Percentiles rank a stretch among this genome's conserved stretches.
phyloP scores from a whole-genome alignment of 257 asterid species.

The Rubia yunnanensis region DNA sequence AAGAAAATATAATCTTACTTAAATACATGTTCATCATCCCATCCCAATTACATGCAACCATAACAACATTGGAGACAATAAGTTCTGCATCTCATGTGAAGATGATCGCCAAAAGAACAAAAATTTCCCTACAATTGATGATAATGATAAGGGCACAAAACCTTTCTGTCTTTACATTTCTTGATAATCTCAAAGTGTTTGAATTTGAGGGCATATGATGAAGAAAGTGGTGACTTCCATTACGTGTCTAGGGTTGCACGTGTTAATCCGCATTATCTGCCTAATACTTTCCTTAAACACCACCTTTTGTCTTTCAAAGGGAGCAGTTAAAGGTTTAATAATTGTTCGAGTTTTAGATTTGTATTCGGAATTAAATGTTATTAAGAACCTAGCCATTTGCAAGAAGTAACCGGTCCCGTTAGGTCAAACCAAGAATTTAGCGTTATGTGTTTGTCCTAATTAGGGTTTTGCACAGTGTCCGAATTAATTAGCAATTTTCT shows the following conservation, averaged over 20 bases:
- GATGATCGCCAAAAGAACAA: neutral
- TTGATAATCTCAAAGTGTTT: conserved; percentile 49
- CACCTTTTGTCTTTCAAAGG: conserved; percentile 62
- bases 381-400: conserved; percentile 16
- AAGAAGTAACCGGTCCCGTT: conserved; percentile 3
- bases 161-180: conserved; percentile 50
- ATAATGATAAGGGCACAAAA: conserved; percentile 17
- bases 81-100: neutral
- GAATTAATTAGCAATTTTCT: too few relatives aligned
- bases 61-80: neutral
- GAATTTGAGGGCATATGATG: conserved; percentile 18
- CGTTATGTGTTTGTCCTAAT: conserved; percentile 14
- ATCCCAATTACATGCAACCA: neutral
- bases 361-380: neutral
- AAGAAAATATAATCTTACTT: too few relatives aligned
- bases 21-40: neutral
- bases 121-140: too few relatives aligned
- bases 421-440: conserved; percentile 23
- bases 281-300: conserved; percentile 16
- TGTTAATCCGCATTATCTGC: conserved; percentile 66
- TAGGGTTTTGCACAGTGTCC: neutral
- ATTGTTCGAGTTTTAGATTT: neutral
- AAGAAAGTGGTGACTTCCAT: conserved; percentile 8
- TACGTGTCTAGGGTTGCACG: conserved; percentile 34
- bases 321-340: conserved; percentile 46